Conservation (phyloP, 2,329 filamentous ascomycete genomes). For the Achaetomium macrosporum region DNA sequence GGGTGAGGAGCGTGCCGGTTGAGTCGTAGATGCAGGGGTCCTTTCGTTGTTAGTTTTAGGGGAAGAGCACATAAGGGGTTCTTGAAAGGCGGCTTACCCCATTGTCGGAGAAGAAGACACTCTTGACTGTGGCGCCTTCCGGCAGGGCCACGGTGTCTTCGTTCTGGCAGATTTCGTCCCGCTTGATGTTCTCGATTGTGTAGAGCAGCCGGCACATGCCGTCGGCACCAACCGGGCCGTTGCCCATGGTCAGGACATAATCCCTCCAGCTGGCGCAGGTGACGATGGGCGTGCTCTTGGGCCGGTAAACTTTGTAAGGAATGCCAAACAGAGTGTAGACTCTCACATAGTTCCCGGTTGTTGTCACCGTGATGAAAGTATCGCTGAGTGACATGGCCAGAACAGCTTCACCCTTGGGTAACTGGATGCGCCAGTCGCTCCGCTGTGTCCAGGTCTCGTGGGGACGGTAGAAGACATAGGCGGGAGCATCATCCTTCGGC, state of each 20-base stretch:
- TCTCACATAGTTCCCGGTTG: slow-evolving; percentile 79
- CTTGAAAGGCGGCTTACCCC: slow-evolving; percentile 55
- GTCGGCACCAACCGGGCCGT: slow-evolving; percentile 75
- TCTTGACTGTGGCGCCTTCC: slow-evolving; percentile 65
- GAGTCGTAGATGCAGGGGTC: slow-evolving; percentile 97
- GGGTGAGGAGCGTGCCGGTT: slow-evolving; percentile 77
- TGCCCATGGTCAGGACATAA: slow-evolving; percentile 94
- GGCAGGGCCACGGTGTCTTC: slow-evolving; percentile 86
- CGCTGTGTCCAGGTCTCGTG: slow-evolving; percentile 95
- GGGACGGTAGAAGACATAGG: slow-evolving; percentile 89
- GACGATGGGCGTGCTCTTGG: slow-evolving; percentile 84
- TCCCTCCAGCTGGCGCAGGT: slow-evolving; percentile 92
- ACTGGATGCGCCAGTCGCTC: slow-evolving; percentile 79
- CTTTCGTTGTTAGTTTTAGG: slow-evolving; percentile 38
- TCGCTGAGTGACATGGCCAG: slow-evolving; percentile 86
- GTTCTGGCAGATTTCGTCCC: slow-evolving; percentile 89
- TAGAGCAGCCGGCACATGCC: slow-evolving; percentile 76
- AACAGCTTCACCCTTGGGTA: slow-evolving; percentile 84
- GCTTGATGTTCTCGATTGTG: slow-evolving; percentile 89
- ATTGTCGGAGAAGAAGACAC: slow-evolving; percentile 84
- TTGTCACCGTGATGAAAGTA: slow-evolving; percentile 85
- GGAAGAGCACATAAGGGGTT: neutral
- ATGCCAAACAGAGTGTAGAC: slow-evolving; percentile 91
- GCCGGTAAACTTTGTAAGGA: slow-evolving; percentile 80
- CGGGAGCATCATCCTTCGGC: slow-evolving; percentile 57